Base-by-base conservation (phyloP, 805 yeast species). In the Starmerella ratchasimensis region DNA sequence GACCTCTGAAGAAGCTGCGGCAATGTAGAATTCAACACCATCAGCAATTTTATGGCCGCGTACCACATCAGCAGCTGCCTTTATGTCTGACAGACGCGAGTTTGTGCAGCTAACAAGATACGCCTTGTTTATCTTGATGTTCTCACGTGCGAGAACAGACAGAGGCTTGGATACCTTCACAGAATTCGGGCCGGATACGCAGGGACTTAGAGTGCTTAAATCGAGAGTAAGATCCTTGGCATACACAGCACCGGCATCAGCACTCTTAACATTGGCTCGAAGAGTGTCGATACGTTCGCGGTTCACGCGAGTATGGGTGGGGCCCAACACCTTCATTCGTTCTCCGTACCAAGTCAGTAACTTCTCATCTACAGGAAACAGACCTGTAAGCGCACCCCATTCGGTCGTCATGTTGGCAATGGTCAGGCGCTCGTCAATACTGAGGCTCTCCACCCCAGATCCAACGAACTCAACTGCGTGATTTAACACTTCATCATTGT, bases 41-140 rank as follows among this genome's bases (percentile, higher is more conserved):
- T 73, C 74, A 13, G 94, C 93, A 31, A 90, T 73, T 60, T 83
- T 80, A 49, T 71, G 76, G 45, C 90, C 88, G 47, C 67, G 71
- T 39, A 93, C 72, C 17, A 90, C 78, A 37, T 74, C 75, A 21
- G 98, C 98, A 27, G 98, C 99, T 14, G 95, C 88, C 61, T 78
- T 73, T 51, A 90, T 78, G 58, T 90, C 99, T 40, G 88, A 73
- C 42, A 90, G 66, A 51, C 99, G 74, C 4, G 96, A 82, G 63
- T 90, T 90, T 8, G 99, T 90, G 64, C 99, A 90, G 4, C 95
- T 82, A n/a, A 90, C 98, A 36, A 90, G 67, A 61, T 90, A 90
- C 1, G 98, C 98, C 64, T 90, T 90, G 65, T 90, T 72, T 51
- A 88, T 77, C 48, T 73, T 70, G 60, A 90, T 68, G 51, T 82